Evolutionary conservation across 2,329 filamentous ascomycete species (phyloP).

Genomic region (Pseudocercospora crystallina): DNA sequence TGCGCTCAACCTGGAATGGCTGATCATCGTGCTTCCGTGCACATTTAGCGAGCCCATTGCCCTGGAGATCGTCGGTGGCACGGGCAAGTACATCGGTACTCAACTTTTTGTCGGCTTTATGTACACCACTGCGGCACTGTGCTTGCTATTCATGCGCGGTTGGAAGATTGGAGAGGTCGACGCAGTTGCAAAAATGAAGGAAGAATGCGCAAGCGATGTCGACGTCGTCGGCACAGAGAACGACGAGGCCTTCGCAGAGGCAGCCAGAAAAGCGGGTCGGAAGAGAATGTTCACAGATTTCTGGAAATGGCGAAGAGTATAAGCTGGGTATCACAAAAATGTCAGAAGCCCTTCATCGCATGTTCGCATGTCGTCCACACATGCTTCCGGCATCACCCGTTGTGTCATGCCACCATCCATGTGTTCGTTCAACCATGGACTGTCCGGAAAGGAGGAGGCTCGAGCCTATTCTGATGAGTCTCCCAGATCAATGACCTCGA

Average conservation of each 20-base stretch:
- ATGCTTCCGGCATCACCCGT: too few species aligned
- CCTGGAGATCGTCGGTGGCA: conserved; percentile 51
- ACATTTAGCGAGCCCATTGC: conserved; percentile 63
- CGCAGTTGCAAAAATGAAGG: conserved; percentile 37
- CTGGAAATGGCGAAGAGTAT: conserved; percentile 36
- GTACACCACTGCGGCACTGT: conserved; percentile 58
- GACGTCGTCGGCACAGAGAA: conserved; percentile 26
- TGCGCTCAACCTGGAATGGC: conserved; percentile 69
- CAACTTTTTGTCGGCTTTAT: conserved; percentile 63
- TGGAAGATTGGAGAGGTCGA: conserved; percentile 62
- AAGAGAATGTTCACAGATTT: conserved; percentile 29
- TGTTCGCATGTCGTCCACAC: too few species aligned
- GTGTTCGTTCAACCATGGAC: too few species aligned
- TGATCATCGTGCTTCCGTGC: conserved; percentile 67
- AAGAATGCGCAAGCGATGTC: conserved; percentile 23
- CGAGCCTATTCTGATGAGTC: too few species aligned
- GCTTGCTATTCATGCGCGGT: conserved; percentile 55
- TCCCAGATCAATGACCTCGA: neutral
- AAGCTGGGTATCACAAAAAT: neutral
- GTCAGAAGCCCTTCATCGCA: too few species aligned
- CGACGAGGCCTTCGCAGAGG: conserved; percentile 22
- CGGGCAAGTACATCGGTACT: conserved; percentile 56
- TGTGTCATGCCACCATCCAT: too few species aligned
- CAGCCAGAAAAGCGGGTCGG: conserved; percentile 27
- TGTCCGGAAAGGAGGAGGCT: too few species aligned